Percentiles rank a stretch among this genome's conserved stretches.
phyloP scores from a whole-genome alignment of 2,329 filamentous ascomycete species.

The Hymenoscyphus salicellus region DNA sequence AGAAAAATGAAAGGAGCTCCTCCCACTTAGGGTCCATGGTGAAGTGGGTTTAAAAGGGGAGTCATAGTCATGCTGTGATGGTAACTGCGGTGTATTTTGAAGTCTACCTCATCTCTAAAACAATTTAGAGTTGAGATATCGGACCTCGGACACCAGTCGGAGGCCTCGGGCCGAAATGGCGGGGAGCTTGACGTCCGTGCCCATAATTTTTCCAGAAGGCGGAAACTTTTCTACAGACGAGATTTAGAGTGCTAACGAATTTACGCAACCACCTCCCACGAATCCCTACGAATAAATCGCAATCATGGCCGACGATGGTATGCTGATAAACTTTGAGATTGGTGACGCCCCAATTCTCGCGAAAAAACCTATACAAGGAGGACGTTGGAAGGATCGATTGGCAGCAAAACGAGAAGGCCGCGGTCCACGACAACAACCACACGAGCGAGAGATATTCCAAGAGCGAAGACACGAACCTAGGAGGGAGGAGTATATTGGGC shows the following conservation, averaged over 20 bases:
- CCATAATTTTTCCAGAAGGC: constrained; percentile 19
- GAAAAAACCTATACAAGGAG: constrained; percentile 72
- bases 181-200: constrained; percentile 21
- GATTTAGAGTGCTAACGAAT: neutral
- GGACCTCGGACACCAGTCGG: neutral
- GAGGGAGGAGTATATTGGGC: constrained; percentile 36
- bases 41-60: constrained; percentile 15
- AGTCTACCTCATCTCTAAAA: constrained; percentile 16
- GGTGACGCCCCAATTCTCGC: constrained; percentile 62
- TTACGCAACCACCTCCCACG: neutral
- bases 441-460: constrained; percentile 31
- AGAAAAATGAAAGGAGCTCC: neutral
- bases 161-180: constrained; percentile 4
- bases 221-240: constrained; percentile 19
- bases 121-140: neutral
- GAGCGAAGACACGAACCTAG: constrained; percentile 26
- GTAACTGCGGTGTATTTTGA: constrained; percentile 34
- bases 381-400: constrained; percentile 87
- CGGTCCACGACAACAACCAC: constrained; percentile 41
- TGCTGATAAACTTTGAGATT: constrained; percentile 89
- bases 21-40: constrained; percentile 31
- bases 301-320: constrained; percentile 86
- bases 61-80: constrained; percentile 35
- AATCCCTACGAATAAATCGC: constrained; percentile 10
- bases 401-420: constrained; percentile 69